These are phyloP conservation scores for Botrytis cinerea DNA, from an alignment of 2,329 filamentous ascomycete species.

Conservation along the genomic window DNA sequence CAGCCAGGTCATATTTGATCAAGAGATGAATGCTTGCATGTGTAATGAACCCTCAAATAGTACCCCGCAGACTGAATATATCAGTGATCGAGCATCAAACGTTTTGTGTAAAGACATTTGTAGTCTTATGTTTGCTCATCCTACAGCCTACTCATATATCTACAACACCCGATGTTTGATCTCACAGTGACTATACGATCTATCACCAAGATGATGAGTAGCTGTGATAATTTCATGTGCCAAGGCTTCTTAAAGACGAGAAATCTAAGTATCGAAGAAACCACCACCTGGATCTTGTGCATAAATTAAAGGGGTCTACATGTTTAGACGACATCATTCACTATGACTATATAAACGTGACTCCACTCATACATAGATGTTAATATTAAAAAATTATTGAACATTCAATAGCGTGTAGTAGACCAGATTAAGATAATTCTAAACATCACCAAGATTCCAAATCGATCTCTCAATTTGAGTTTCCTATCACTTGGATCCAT, in stretches of 20 bases:
- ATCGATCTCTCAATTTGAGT: conserved; percentile 3
- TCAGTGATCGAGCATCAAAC: not conserved
- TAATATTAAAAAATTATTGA: not conserved
- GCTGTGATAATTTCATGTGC: not conserved
- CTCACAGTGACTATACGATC: not conserved
- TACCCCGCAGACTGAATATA: no score
- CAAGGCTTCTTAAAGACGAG: not conserved
- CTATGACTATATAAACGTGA: not conserved
- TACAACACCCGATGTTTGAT: not conserved
- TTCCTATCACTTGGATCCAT: conserved; percentile 5
- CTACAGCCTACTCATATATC: not conserved
- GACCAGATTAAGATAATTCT: not conserved
- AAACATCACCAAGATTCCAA: not conserved
- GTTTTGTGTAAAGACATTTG: not conserved
- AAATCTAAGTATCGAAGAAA: not conserved
- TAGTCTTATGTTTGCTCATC: not conserved
- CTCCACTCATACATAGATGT: not conserved
- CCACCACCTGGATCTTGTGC: not conserved
- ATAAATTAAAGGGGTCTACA: not conserved
- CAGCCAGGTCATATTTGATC: not conserved
- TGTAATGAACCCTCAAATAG: not conserved
- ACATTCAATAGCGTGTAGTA: not conserved
- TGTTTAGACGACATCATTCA: conserved; percentile 1
- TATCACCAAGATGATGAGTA: not conserved
- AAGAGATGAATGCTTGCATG: not conserved